A percentile compares a stretch with the other conserved stretches of the same genome.
These are phyloP conservation scores for Pythium folliculosum DNA, from an alignment of 352 stramenopile species.

Conservation along the genomic window DNA sequence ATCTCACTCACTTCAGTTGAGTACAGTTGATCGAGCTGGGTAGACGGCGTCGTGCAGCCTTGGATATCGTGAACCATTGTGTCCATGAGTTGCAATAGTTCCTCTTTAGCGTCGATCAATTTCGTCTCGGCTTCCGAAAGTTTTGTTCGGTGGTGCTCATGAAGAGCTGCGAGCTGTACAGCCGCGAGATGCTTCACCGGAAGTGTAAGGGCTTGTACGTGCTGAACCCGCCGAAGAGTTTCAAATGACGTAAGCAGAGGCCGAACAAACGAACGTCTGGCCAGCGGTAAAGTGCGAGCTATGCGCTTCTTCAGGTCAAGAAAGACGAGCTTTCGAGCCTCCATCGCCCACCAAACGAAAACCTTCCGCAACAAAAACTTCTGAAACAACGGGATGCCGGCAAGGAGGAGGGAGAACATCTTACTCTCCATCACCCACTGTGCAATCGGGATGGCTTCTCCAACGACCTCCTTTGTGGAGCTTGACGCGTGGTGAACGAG, in stretches of 20 bases:
- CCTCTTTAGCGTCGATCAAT: constrained; percentile 68
- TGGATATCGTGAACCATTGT: constrained; percentile 53
- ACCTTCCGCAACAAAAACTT: constrained; percentile 66
- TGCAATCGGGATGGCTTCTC: constrained; percentile 59
- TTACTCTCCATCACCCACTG: constrained; percentile 79
- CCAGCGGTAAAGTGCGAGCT: constrained; percentile 37
- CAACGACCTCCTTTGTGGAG: constrained; percentile 36
- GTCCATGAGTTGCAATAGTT: constrained; percentile 49
- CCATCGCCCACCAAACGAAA: constrained; percentile 50
- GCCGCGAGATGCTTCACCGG: constrained; percentile 33
- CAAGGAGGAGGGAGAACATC: constrained; percentile 71
- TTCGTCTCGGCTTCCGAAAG: constrained; percentile 48
- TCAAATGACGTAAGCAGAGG: constrained; percentile 45
- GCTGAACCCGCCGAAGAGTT: constrained; percentile 43
- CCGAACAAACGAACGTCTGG: constrained; percentile 37
- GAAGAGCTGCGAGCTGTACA: constrained; percentile 36
- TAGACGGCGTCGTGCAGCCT: constrained; percentile 40
- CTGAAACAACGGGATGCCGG: constrained; percentile 72
- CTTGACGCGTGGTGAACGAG: constrained; percentile 60
- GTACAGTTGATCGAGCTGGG: constrained; percentile 56
- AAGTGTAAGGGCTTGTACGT: constrained; percentile 42
- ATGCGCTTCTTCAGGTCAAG: constrained; percentile 42
- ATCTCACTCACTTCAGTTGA: constrained; percentile 41
- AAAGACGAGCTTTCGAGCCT: constrained; percentile 44
- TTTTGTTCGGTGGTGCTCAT: constrained; percentile 51